These are phyloP conservation scores for Stygiomarasmius scandens DNA, from an alignment of 1,284 basidiomycete genomes.

Conservation along the genomic window DNA sequence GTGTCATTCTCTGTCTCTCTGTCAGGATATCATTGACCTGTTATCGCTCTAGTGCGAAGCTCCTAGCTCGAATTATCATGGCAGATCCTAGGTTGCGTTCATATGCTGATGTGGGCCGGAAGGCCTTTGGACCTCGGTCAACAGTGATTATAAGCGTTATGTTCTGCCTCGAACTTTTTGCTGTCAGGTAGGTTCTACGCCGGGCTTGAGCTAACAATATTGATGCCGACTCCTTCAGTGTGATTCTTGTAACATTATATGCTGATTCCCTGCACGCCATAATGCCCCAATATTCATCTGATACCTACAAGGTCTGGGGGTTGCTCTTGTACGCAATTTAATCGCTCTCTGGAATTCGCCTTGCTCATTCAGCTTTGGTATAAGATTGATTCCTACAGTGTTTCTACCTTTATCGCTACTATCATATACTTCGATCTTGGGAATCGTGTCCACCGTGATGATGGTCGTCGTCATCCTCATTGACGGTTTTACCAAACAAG, in stretches of 20 bases:
- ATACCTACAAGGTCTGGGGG: slow-evolving; percentile 78
- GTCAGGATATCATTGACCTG: slow-evolving; percentile 12
- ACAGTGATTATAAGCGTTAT: slow-evolving; percentile 70
- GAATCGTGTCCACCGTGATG: slow-evolving; percentile 78
- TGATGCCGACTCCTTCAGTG: slow-evolving; percentile 44
- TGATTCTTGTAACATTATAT: slow-evolving; percentile 84
- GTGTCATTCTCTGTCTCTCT: slow-evolving; percentile 31
- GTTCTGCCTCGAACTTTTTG: slow-evolving; percentile 87
- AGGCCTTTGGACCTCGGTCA: slow-evolving; percentile 80
- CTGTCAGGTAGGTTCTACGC: slow-evolving; percentile 57
- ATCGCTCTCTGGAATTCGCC: background rate
- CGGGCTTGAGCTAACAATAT: slow-evolving; percentile 19
- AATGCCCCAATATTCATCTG: slow-evolving; percentile 65
- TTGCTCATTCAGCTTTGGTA: slow-evolving; percentile 1
- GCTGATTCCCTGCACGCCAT: slow-evolving; percentile 83
- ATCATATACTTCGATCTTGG: slow-evolving; percentile 85
- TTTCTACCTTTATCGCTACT: slow-evolving; percentile 84
- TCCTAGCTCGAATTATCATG: slow-evolving; percentile 77
- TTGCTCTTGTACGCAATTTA: slow-evolving; percentile 62
- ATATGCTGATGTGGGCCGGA: slow-evolving; percentile 88
- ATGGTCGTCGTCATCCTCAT: slow-evolving; percentile 81
- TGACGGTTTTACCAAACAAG: slow-evolving; percentile 82
- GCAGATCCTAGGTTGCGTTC: slow-evolving; percentile 73
- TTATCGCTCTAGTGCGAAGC: slow-evolving; percentile 74
- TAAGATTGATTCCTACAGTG: slow-evolving; percentile 78